Evolutionary conservation across 164 flowering plant species (phyloP).

Genomic region (Taxillus chinensis): DNA sequence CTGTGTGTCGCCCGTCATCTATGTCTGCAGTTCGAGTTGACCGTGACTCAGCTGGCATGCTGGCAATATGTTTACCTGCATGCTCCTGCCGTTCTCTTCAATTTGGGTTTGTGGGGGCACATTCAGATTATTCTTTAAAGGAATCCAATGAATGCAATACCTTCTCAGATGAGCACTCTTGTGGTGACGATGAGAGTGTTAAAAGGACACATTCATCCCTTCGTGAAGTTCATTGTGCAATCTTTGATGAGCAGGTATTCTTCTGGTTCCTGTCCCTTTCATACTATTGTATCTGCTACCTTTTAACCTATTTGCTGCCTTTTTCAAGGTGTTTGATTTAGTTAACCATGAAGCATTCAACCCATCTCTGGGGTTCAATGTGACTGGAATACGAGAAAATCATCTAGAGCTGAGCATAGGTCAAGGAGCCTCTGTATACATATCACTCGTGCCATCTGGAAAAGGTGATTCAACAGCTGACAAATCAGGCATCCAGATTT

Average conservation of each 20-base stretch:
- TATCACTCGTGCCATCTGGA: conserved; percentile 47
- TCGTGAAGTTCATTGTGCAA: conserved; percentile 72
- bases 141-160: conserved; percentile 35
- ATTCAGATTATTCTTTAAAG: conserved; percentile 14
- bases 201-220: conserved; percentile 52
- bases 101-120: conserved; percentile 54
- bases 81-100: conserved; percentile 55
- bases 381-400: conserved; percentile 79
- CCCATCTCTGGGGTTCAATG: conserved; percentile 53
- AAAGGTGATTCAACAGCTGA: conserved; percentile 33
- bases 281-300: not conserved
- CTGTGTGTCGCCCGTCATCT: conserved; percentile 44
- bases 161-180: conserved; percentile 17
- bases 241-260: conserved; percentile 77
- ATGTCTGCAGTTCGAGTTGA: conserved; percentile 64
- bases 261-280: not conserved
- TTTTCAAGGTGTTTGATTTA: conserved; percentile 77
- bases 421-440: conserved; percentile 59
- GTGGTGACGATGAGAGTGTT: conserved; percentile 27
- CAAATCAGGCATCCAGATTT: conserved; percentile 13
- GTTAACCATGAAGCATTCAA: conserved; percentile 81
- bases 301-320: not conserved
- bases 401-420: conserved; percentile 56
- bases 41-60: conserved; percentile 84
- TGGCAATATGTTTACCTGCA: conserved; percentile 61